Evolutionary conservation across 2,329 filamentous ascomycete genomes (phyloP).

Genomic region (Alternaria conjuncta): DNA sequence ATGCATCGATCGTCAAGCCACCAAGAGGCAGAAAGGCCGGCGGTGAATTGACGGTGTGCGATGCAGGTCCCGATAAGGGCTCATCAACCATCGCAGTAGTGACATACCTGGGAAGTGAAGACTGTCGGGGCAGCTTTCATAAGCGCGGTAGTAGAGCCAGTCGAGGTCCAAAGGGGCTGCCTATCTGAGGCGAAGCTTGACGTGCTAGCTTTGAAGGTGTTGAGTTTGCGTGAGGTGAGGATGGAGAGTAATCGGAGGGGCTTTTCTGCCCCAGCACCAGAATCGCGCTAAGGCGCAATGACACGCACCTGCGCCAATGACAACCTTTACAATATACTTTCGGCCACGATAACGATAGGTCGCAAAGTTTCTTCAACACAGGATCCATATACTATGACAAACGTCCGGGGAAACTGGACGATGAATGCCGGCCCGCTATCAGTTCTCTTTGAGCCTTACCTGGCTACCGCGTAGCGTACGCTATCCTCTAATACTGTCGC

Average conservation of each 20-base stretch:
- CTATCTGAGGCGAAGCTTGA: constrained; percentile 2
- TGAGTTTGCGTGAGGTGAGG: not conserved
- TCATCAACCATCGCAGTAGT: constrained; percentile 15
- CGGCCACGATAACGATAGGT: constrained; percentile 2
- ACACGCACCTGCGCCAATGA: constrained; percentile 1
- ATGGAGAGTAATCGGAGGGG: constrained; percentile 1
- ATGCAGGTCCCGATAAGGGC: constrained; percentile 41
- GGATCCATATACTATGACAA: not conserved
- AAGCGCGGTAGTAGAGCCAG: constrained; percentile 44
- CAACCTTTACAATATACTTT: not conserved
- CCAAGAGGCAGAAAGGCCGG: constrained; percentile 11
- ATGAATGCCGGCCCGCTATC: constrained; percentile 13
- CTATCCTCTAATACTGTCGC: not conserved
- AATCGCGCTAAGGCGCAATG: constrained; percentile 2
- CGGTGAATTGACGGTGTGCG: constrained; percentile 39
- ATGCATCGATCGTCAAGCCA: constrained; percentile 12
- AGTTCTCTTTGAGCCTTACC: constrained; percentile 7
- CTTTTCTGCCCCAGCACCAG: not conserved
- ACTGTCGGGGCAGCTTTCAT: constrained; percentile 59
- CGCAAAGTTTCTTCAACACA: not conserved
- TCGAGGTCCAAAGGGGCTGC: constrained; percentile 34
- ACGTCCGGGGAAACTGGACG: not conserved
- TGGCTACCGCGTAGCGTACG: not conserved
- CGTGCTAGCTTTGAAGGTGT: not conserved
- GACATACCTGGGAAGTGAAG: constrained; percentile 62